Conservation (phyloP, 768 basidiomycete genomes). For the Podaxis sp. region DNA sequence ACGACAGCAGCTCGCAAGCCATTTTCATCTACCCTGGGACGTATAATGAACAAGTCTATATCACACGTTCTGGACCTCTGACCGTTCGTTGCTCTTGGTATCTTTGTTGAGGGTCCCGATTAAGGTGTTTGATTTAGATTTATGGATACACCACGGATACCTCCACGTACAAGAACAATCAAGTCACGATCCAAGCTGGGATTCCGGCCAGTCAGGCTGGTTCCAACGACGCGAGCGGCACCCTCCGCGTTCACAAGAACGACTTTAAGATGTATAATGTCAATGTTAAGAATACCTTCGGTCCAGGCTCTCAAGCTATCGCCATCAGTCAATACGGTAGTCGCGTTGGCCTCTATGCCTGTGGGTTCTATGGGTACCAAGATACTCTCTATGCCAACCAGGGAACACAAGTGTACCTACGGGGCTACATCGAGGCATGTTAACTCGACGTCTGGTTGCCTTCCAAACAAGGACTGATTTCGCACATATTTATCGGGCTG, state of each 20-base stretch:
- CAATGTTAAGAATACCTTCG: constrained; percentile 48
- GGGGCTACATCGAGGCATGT: constrained; percentile 46
- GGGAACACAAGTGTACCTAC: constrained; percentile 49
- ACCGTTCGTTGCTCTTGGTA: constrained; percentile 28
- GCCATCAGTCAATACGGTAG: constrained; percentile 51
- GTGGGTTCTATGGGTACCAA: constrained; percentile 47
- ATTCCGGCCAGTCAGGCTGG: constrained; percentile 35
- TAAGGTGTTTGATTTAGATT: constrained; percentile 27
- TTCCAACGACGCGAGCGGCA: constrained; percentile 48
- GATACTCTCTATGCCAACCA: constrained; percentile 46
- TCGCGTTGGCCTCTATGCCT: constrained; percentile 44
- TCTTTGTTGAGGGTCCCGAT: neutral
- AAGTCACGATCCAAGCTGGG: constrained; percentile 38
- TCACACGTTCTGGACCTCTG: constrained; percentile 44
- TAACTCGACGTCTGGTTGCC: too few species aligned
- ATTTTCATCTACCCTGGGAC: constrained; percentile 52
- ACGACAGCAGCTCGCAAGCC: constrained; percentile 34
- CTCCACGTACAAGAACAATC: constrained; percentile 36
- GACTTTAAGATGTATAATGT: constrained; percentile 51
- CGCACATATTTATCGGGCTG: neutral
- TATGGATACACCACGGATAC: constrained; percentile 46
- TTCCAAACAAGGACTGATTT: neutral
- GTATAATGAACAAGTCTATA: constrained; percentile 44
- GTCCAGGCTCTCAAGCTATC: constrained; percentile 45
- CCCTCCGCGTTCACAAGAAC: constrained; percentile 47